Evolutionary conservation across 2,329 filamentous ascomycete species (phyloP).

Genomic region (Hysterium pulicare): DNA sequence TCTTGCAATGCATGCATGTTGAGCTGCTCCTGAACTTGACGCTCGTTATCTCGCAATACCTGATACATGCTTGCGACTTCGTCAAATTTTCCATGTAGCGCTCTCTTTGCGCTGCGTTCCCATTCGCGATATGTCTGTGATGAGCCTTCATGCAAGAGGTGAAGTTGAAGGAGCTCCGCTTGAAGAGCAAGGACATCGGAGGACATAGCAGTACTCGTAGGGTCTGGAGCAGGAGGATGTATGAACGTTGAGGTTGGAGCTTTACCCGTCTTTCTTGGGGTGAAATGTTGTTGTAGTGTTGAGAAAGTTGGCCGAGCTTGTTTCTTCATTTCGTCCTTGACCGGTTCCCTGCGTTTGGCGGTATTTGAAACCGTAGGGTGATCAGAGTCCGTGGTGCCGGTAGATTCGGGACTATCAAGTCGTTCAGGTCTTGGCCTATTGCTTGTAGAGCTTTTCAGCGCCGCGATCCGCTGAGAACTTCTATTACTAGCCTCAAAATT

Average conservation of each 20-base stretch:
- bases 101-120: constrained; percentile 30
- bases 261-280: constrained; percentile 34
- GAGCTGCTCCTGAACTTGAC: constrained; percentile 32
- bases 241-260: constrained; percentile 34
- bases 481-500: constrained; percentile 9
- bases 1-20: constrained; percentile 35
- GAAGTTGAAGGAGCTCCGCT: constrained; percentile 37
- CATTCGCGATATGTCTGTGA: constrained; percentile 22
- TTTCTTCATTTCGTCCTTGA: constrained; percentile 23
- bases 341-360: constrained; percentile 15
- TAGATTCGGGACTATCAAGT: constrained; percentile 8
- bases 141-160: constrained; percentile 31
- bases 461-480: constrained; percentile 21
- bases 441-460: constrained; percentile 24
- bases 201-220: constrained; percentile 18
- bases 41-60: constrained; percentile 34
- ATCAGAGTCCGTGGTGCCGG: constrained; percentile 10
- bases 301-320: constrained; percentile 31
- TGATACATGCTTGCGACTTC: constrained; percentile 35
- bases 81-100: constrained; percentile 31
- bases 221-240: constrained; percentile 22
- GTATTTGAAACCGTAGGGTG: constrained; percentile 10
- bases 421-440: constrained; percentile 17
- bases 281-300: constrained; percentile 40
- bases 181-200: constrained; percentile 32